phyloP scores from a whole-genome alignment of 2,329 filamentous ascomycete species.

The Whalleya microplaca region DNA sequence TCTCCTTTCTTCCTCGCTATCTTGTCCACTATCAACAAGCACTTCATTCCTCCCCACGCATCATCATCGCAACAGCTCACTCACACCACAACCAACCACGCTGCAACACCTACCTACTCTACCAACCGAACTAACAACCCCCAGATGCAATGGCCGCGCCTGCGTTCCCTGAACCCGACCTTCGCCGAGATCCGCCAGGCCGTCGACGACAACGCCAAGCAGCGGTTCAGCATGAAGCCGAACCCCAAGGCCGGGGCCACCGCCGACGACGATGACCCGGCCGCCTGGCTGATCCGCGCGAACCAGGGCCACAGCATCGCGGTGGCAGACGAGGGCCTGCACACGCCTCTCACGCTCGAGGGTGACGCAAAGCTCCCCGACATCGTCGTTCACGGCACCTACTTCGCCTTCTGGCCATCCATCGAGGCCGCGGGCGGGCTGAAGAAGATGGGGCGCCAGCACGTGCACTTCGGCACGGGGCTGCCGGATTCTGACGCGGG shows the following conservation, averaged over 20 bases:
- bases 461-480: constrained; percentile 87
- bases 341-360: constrained; percentile 68
- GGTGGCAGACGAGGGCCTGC: constrained; percentile 69
- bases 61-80: too few relatives aligned
- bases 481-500: constrained; percentile 54
- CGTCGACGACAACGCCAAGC: constrained; percentile 81
- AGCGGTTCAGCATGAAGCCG: constrained; percentile 81
- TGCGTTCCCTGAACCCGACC: constrained; percentile 73
- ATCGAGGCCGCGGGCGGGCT: constrained; percentile 81
- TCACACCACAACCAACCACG: too few relatives aligned
- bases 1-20: too few relatives aligned
- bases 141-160: constrained; percentile 57
- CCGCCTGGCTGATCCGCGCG: constrained; percentile 84
- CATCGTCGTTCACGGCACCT: constrained; percentile 85
- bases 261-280: constrained; percentile 50
- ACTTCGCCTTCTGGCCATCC: constrained; percentile 74
- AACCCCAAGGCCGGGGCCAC: constrained; percentile 38
- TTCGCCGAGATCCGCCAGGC: constrained; percentile 72
- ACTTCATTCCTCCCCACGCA: too few relatives aligned
- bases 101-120: too few relatives aligned
- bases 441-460: constrained; percentile 79
- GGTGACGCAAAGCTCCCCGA: constrained; percentile 59
- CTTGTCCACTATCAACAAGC: too few relatives aligned
- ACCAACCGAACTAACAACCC: constrained; percentile 2
- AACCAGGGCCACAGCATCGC: constrained; percentile 93